Base-by-base conservation (phyloP, 2,329 filamentous ascomycete genomes). In the Ophiostoma quercus region DNA sequence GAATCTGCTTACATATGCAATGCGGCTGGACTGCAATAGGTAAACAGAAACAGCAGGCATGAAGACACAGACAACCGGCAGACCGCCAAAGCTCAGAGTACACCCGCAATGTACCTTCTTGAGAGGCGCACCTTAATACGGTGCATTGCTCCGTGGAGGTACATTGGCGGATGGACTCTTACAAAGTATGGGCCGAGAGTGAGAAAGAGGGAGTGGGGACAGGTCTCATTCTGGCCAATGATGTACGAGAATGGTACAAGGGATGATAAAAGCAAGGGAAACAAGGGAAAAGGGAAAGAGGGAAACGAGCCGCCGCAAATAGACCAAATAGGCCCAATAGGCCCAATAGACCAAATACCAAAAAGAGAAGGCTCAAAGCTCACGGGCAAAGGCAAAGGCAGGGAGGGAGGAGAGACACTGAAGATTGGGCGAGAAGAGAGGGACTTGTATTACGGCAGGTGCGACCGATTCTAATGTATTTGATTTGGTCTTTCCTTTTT, bases 341-440 rank as follows among this genome's bases (percentile, higher is more conserved):
- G 25, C 25, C 51, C 19, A 62, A 62, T 62, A 29, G 57, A 25
- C 12, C 4, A 54, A 54, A 54, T n/a, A 54, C 19, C 8, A 54
- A 19, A n/a, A 8, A 54, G 47, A 22, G 19, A 57, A 22, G n/a
- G 43, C 43, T 25, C 25, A 63, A 16, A 29, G 43, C 43, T 25
- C 25, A 63, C 6, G 14, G 22, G 51, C n/a, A 22, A 9, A 41
- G 12, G 39, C 11, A 63, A 7, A 29, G 22, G 51, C n/a, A 22
- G 62, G 62, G 62, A 65, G 62, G n/a, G 19, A 65, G 7, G 19
- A n/a, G 34, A 63, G 60, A 63, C 60, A 63, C 16, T 63, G 60
- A 63, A 39, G 32, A 63, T 63, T 37, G n/a, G 60, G 43, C 5
- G 41, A 16, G 5, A 63, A 63, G 37, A n/a, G 60, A 63, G 32